Percentiles rank a stretch among this genome's conserved stretches.
phyloP scores from a whole-genome alignment of 305 asterid genomes.

The Fraxinus angustifolia region DNA sequence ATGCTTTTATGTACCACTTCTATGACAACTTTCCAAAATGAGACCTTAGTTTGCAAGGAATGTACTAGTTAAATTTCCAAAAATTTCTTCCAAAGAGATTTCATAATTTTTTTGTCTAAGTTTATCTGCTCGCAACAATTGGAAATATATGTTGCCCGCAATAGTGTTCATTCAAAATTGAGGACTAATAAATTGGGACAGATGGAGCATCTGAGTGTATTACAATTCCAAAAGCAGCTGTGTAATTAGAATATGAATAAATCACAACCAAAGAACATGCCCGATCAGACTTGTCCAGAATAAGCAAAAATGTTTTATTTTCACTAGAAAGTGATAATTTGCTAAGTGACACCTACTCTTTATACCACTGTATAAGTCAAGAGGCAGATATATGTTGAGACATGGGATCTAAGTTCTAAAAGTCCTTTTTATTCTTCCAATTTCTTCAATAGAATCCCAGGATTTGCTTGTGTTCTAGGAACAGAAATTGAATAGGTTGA shows the following conservation, averaged over 20 bases:
- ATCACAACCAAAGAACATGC: not conserved
- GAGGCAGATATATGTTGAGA: not conserved
- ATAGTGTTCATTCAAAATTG: not conserved
- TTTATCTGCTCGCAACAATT: not conserved
- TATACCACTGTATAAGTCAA: not conserved
- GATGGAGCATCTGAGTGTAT: not conserved
- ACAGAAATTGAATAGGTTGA: not conserved
- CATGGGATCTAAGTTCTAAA: not conserved
- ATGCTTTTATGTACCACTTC: not conserved
- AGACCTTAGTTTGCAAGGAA: not conserved
- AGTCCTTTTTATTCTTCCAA: not conserved
- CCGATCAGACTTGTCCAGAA: not conserved
- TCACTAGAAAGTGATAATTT: not conserved
- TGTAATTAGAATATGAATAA: not conserved
- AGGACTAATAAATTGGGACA: not conserved
- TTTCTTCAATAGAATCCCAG: not conserved
- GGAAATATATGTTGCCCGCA: not conserved
- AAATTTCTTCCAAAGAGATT: not conserved
- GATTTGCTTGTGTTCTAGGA: not conserved
- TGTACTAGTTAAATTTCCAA: not conserved
- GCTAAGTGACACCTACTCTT: conserved; percentile 5
- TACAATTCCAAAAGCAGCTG: not conserved
- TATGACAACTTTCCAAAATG: conserved; percentile 2
- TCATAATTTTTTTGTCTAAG: not conserved
- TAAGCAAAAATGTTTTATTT: not conserved